phyloP scores from a whole-genome alignment of 768 basidiomycete species.

The Tricholoma hemisulphureum region DNA sequence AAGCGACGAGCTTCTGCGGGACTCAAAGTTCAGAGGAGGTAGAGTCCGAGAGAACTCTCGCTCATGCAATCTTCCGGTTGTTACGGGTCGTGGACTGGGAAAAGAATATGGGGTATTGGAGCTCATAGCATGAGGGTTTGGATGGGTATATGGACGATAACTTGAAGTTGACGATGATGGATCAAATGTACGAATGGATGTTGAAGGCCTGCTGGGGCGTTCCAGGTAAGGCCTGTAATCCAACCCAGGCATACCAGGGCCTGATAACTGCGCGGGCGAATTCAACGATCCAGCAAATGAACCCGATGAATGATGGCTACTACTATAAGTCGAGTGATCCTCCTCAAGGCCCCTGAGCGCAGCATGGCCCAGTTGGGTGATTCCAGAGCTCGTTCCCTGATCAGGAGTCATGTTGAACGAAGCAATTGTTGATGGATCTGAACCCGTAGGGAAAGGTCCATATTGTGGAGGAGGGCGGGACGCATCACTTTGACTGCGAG shows the following conservation, averaged over 20 bases:
- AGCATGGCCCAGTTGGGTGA: slow-evolving; percentile 6
- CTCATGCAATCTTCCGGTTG: slow-evolving; percentile 13
- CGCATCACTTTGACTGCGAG: slow-evolving; percentile 57
- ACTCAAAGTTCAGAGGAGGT: slow-evolving; percentile 31
- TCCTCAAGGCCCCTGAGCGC: slow-evolving; percentile 10
- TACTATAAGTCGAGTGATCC: slow-evolving; percentile 15
- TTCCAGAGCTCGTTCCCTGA: slow-evolving; percentile 11
- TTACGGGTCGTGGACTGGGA: slow-evolving; percentile 23
- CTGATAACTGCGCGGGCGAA: slow-evolving; percentile 42
- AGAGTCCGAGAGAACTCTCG: slow-evolving; percentile 34
- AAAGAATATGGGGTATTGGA: slow-evolving; percentile 23
- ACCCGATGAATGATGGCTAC: slow-evolving; percentile 26
- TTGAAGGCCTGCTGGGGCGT: slow-evolving; percentile 3
- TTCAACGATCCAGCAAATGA: slow-evolving; percentile 31
- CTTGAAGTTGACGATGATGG: background rate
- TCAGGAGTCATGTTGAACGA: slow-evolving; percentile 12
- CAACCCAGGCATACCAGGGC: slow-evolving; percentile 54
- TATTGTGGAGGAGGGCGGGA: slow-evolving; percentile 58
- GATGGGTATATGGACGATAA: slow-evolving; percentile 1
- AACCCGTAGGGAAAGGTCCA: slow-evolving; percentile 54
- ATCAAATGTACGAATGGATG: slow-evolving; percentile 9
- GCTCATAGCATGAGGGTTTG: slow-evolving; percentile 4
- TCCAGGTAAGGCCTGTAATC: slow-evolving; percentile 14
- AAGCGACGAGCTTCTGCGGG: slow-evolving; percentile 8
- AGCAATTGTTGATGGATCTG: slow-evolving; percentile 27